phyloP scores from a whole-genome alignment of 306 rosid species.

The Quercus engelmannii region DNA sequence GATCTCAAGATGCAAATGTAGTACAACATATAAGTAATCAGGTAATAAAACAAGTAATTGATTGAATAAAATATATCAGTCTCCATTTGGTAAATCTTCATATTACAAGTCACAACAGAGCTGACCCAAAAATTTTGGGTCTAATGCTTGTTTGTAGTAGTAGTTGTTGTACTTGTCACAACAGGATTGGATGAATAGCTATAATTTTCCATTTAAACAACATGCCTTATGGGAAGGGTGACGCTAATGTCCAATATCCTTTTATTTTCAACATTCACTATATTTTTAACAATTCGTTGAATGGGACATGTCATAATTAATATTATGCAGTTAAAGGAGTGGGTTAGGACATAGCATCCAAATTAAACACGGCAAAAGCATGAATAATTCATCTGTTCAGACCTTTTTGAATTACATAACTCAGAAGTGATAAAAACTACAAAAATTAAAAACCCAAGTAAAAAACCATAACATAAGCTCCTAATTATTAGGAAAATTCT shows the following conservation, averaged over 20 bases:
- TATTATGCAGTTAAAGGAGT: neutral
- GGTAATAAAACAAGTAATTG: neutral
- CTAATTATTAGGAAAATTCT: neutral
- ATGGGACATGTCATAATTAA: neutral
- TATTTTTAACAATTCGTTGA: neutral
- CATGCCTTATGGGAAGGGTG: neutral
- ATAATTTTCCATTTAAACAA: neutral
- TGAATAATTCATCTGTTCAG: neutral
- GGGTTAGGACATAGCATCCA: neutral
- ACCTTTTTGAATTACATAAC: neutral
- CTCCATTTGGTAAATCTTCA: neutral
- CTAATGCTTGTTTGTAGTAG: too few species aligned
- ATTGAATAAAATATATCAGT: neutral
- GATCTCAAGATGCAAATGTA: neutral
- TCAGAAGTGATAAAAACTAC: neutral
- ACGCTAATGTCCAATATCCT: neutral
- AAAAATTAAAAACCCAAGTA: neutral
- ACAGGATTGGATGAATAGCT: neutral
- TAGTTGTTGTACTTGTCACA: neutral
- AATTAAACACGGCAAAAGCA: neutral
- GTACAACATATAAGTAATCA: neutral
- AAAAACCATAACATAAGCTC: neutral
- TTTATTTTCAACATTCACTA: neutral
- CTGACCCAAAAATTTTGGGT: too few species aligned
- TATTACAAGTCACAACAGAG: neutral